These are phyloP conservation scores for Pseudogymnoascus sp. DNA, from an alignment of 2,329 filamentous ascomycete genomes.

Conservation along the genomic window DNA sequence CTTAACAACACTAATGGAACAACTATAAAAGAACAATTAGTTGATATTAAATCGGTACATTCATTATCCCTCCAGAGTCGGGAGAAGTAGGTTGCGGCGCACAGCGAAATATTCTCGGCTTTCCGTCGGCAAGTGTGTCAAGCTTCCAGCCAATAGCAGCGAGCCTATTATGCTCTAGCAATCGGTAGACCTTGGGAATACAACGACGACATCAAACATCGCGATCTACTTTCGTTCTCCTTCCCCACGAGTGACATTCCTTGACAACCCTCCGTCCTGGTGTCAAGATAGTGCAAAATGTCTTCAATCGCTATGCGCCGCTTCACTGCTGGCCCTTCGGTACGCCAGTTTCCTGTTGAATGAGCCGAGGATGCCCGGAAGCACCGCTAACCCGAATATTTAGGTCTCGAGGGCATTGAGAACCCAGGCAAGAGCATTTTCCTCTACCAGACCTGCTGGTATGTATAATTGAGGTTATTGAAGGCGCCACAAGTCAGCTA, in stretches of 20 bases:
- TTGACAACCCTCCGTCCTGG: conserved; percentile 7
- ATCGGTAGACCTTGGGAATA: not conserved
- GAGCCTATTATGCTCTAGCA: conserved; percentile 8
- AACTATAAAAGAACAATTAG: not conserved
- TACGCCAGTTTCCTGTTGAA: conserved; percentile 33
- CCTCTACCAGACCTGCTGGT: conserved; percentile 75
- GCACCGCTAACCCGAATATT: conserved; percentile 14
- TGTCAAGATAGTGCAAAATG: conserved; percentile 37
- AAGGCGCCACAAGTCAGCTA: not conserved
- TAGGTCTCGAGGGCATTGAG: conserved; percentile 34
- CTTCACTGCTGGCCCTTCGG: conserved; percentile 47
- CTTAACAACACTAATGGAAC: not conserved
- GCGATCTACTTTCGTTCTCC: conserved; percentile 4
- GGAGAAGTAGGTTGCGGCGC: not conserved
- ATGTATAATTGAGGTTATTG: conserved; percentile 30
- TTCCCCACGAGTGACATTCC: conserved; percentile 7
- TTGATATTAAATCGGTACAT: not conserved
- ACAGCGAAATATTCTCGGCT: conserved; percentile 6
- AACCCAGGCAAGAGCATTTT: conserved; percentile 70
- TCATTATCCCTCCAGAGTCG: not conserved
- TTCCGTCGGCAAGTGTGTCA: conserved; percentile 8
- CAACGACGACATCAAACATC: conserved; percentile 8
- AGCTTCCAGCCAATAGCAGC: conserved; percentile 6
- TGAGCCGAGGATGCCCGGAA: conserved; percentile 18
- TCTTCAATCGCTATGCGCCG: conserved; percentile 58